phyloP scores from a whole-genome alignment of 1,284 basidiomycete genomes.

The Malassezia cuniculi region DNA sequence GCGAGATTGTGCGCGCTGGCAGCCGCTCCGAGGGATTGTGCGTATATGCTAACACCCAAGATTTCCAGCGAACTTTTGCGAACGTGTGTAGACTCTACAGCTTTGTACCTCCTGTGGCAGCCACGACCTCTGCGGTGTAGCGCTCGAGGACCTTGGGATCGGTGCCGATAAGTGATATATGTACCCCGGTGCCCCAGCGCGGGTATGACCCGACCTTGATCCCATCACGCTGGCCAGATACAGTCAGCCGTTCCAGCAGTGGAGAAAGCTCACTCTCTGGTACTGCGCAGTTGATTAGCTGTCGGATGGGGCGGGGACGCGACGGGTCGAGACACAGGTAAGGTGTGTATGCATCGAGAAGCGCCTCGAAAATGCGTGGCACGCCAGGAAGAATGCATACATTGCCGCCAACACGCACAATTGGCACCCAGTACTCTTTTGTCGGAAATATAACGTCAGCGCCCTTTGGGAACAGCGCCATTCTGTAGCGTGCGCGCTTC shows the following conservation, averaged over 20 bases:
- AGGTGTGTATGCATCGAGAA: conserved; percentile 50
- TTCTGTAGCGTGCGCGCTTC: conserved; percentile 30
- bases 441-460: conserved; percentile 36
- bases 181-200: conserved; percentile 52
- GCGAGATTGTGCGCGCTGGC: conserved; percentile 12
- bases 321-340: conserved; percentile 47
- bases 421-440: conserved; percentile 61
- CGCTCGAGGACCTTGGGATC: conserved; percentile 11
- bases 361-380: conserved; percentile 62
- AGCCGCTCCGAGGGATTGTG: neutral
- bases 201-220: conserved; percentile 66
- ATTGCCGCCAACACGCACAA: conserved; percentile 67
- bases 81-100: conserved; percentile 25
- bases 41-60: conserved; percentile 2
- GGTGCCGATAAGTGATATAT: conserved; percentile 68
- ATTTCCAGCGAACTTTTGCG: conserved; percentile 14
- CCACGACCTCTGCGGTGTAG: conserved; percentile 1
- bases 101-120: conserved; percentile 53
- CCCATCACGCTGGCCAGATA: conserved; percentile 59
- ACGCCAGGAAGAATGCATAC: conserved; percentile 84
- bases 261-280: conserved; percentile 52
- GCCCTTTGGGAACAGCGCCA: conserved; percentile 34
- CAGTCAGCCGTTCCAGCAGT: conserved; percentile 61
- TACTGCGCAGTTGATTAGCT: conserved; percentile 49
- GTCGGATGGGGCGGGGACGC: conserved; percentile 22